These are phyloP conservation scores for Ophiocordyceps unilateralis DNA, from an alignment of 2,329 filamentous ascomycete species.

Conservation along the genomic window DNA sequence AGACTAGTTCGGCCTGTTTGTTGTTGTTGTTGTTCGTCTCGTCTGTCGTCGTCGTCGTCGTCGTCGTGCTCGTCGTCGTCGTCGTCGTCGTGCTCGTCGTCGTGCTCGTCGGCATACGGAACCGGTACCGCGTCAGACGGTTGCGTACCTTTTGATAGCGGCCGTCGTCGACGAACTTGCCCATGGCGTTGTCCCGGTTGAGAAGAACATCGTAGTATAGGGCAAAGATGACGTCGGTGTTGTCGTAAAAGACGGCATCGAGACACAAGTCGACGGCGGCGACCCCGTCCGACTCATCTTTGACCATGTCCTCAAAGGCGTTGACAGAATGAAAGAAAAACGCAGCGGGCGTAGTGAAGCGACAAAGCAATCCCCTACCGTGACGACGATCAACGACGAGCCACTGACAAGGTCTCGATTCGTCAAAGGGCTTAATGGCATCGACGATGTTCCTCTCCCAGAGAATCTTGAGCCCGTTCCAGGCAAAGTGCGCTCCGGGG, in stretches of 20 bases:
- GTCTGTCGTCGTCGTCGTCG: too few relatives aligned
- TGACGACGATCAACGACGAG: conserved; percentile 52
- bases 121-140: conserved; percentile 25
- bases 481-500: conserved; percentile 44
- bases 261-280: conserved; percentile 34
- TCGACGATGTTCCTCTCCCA: conserved; percentile 53
- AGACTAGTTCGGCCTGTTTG: conserved; percentile 13
- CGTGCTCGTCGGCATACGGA: conserved; percentile 16
- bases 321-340: conserved; percentile 75
- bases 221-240: conserved; percentile 43
- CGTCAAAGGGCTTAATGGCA: conserved; percentile 46
- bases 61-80: too few relatives aligned
- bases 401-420: conserved; percentile 43
- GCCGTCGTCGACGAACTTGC: conserved; percentile 23
- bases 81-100: too few relatives aligned
- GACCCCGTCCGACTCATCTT: conserved; percentile 15
- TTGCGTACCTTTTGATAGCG: conserved; percentile 18
- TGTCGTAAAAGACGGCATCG: conserved; percentile 48
- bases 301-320: conserved; percentile 44
- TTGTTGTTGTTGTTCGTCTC: too few relatives aligned
- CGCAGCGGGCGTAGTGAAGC: conserved; percentile 47
- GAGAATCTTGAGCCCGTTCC: conserved; percentile 40
- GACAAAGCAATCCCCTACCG: conserved; percentile 47
- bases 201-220: conserved; percentile 57
- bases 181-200: conserved; percentile 28